Conservation (phyloP, 1,284 basidiomycete species). For the Rhodotorula sp. region DNA sequence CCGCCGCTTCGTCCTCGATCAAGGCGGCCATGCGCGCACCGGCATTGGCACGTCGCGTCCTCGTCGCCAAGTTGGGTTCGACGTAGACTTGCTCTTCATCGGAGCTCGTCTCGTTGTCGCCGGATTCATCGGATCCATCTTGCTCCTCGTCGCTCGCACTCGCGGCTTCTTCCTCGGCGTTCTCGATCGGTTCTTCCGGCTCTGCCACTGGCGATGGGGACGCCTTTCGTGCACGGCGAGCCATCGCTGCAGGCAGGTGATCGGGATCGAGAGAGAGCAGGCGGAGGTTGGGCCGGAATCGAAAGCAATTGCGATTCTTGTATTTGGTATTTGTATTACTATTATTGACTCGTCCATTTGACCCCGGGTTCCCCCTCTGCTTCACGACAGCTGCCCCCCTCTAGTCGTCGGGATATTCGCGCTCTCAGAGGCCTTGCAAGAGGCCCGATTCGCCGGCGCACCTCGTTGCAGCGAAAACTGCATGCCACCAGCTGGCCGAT, state of each 20-base stretch:
- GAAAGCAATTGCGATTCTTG: too few relatives aligned
- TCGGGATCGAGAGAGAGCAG: neutral
- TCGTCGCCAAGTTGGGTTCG: conserved; percentile 27
- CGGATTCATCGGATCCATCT: neutral
- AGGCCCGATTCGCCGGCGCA: too few relatives aligned
- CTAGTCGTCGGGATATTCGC: too few relatives aligned
- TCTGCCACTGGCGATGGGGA: neutral
- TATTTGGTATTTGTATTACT: too few relatives aligned
- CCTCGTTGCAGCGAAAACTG: too few relatives aligned
- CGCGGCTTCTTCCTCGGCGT: neutral
- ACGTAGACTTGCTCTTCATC: conserved; percentile 19
- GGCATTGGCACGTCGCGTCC: conserved; percentile 29
- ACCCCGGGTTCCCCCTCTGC: too few relatives aligned
- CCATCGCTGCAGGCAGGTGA: neutral
- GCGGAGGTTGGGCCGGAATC: too few relatives aligned
- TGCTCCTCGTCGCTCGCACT: neutral
- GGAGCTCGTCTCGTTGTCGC: conserved; percentile 15
- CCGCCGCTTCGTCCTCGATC: conserved; percentile 45
- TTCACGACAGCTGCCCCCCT: too few relatives aligned
- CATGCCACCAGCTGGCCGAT: too few relatives aligned
- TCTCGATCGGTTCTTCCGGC: neutral
- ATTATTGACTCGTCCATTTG: too few relatives aligned
- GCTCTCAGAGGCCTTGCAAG: too few relatives aligned
- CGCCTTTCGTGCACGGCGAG: neutral
- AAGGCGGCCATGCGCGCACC: conserved; percentile 41